phyloP scores from a whole-genome alignment of 225 moss, liverwort and hornwort species.

The Lunularia cruciata region DNA sequence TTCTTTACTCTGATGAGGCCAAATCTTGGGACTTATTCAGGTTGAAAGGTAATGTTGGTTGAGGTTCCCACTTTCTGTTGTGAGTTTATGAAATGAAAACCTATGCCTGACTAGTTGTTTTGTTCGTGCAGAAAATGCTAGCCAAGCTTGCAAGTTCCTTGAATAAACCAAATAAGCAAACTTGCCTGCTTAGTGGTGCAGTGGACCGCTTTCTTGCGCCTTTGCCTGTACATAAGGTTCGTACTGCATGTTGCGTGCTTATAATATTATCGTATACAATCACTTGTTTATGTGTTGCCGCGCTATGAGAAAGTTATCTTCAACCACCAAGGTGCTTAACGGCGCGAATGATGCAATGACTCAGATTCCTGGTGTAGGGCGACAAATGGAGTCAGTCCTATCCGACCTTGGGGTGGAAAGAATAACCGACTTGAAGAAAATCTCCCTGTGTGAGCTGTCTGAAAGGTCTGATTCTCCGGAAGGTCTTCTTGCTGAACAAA shows the following conservation, averaged over 20 bases:
- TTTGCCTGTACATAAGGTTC: constrained; percentile 52
- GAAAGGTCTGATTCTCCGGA: constrained; percentile 40
- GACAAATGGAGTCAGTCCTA: constrained; percentile 41
- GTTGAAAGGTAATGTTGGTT: too few species aligned
- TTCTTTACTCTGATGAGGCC: too few species aligned
- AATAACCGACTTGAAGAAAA: constrained; percentile 43
- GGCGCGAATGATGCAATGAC: background rate
- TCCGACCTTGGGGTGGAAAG: constrained; percentile 49
- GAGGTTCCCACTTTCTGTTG: too few species aligned
- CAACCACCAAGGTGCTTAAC: background rate
- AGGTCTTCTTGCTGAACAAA: too few species aligned
- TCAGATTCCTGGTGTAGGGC: constrained; percentile 69
- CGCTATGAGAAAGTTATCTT: background rate
- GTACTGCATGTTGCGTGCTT: background rate
- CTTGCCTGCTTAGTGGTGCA: constrained; percentile 53
- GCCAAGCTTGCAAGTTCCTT: constrained; percentile 65
- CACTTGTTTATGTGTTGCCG: background rate
- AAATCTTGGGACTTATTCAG: too few species aligned
- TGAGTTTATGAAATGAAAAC: too few species aligned
- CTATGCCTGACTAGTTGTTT: constrained; percentile 5
- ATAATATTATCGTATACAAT: background rate
- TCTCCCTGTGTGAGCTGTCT: constrained; percentile 39
- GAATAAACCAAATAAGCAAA: constrained; percentile 65
- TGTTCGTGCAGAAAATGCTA: constrained; percentile 57
- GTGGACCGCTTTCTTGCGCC: constrained; percentile 47